Conservation (phyloP, 1,284 basidiomycete genomes). For the Malassezia obtusa region DNA sequence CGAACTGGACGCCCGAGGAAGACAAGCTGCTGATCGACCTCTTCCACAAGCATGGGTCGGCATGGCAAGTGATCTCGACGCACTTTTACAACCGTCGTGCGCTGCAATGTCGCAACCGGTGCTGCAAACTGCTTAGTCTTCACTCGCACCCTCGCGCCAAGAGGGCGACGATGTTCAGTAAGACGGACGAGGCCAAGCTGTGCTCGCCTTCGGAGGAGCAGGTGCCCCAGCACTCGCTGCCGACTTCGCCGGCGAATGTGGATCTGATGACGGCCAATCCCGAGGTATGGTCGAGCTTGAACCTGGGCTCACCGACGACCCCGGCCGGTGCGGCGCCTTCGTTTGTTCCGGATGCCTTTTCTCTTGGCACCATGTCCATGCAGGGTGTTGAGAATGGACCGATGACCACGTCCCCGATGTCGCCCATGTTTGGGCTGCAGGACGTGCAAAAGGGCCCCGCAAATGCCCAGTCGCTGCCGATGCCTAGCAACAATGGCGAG, state of each 20-base stretch:
- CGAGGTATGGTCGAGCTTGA: not conserved
- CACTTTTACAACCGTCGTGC: slow-evolving; percentile 16
- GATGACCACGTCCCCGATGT: not conserved
- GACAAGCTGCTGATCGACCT: slow-evolving; percentile 8
- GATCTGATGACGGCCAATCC: not conserved
- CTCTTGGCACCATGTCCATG: not conserved
- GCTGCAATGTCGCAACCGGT: slow-evolving; percentile 18
- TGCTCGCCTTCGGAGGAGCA: not conserved
- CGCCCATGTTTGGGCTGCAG: not conserved
- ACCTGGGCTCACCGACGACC: not conserved
- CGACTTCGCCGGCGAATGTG: not conserved
- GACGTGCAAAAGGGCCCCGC: not conserved
- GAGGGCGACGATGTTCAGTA: not conserved
- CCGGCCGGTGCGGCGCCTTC: not conserved
- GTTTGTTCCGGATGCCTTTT: not conserved
- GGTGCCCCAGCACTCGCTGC: not conserved
- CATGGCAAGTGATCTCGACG: slow-evolving; percentile 16
- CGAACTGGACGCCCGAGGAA: slow-evolving; percentile 11
- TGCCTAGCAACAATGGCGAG: not conserved
- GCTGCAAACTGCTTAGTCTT: slow-evolving; percentile 16
- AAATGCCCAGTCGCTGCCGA: not conserved
- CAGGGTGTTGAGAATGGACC: not conserved
- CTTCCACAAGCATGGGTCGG: slow-evolving; percentile 13
- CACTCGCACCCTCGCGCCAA: slow-evolving; percentile 8
- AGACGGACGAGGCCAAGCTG: not conserved